phyloP scores from a whole-genome alignment of 2,329 filamentous ascomycete species.

The Lasiodiplodia sp. region DNA sequence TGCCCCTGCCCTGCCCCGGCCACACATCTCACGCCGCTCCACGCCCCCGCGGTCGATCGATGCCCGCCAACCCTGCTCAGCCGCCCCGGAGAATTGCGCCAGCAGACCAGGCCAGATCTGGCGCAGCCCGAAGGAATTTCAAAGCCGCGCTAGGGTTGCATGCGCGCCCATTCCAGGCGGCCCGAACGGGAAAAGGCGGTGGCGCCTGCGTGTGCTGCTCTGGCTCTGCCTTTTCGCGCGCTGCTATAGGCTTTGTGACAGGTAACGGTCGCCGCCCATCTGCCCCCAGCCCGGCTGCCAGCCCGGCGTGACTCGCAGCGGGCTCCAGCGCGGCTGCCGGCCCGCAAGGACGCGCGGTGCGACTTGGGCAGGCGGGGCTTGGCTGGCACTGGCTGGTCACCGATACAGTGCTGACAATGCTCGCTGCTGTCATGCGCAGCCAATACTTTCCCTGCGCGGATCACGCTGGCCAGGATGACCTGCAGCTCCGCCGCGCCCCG shows the following conservation, averaged over 20 bases:
- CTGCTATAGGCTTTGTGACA: slow-evolving; percentile 41
- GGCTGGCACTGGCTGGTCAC: slow-evolving; percentile 37
- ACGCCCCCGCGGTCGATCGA: slow-evolving; percentile 16
- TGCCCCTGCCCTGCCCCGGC: background rate
- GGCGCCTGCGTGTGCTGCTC: slow-evolving; percentile 32
- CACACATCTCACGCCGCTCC: slow-evolving; percentile 17
- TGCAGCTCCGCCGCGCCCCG: slow-evolving; percentile 46
- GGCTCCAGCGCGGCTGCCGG: slow-evolving; percentile 41
- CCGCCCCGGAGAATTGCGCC: slow-evolving; percentile 29
- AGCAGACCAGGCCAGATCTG: slow-evolving; percentile 21
- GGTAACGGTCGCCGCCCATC: slow-evolving; percentile 39
- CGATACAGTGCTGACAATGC: slow-evolving; percentile 41
- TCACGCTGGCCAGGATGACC: slow-evolving; percentile 30
- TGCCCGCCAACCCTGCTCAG: slow-evolving; percentile 20
- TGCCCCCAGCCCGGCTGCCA: slow-evolving; percentile 27
- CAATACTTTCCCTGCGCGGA: slow-evolving; percentile 35
- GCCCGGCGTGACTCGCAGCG: slow-evolving; percentile 34
- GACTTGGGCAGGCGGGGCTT: slow-evolving; percentile 31
- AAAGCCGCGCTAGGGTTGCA: slow-evolving; percentile 11
- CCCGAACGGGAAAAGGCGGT: slow-evolving; percentile 31
- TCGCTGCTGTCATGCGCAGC: slow-evolving; percentile 37
- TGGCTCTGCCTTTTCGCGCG: slow-evolving; percentile 20
- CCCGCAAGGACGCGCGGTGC: slow-evolving; percentile 40
- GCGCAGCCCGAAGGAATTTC: slow-evolving; percentile 22
- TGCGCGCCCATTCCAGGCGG: slow-evolving; percentile 23